These are phyloP conservation scores for Phytophthora nicotianae DNA, from an alignment of 352 stramenopile genomes.

Conservation along the genomic window DNA sequence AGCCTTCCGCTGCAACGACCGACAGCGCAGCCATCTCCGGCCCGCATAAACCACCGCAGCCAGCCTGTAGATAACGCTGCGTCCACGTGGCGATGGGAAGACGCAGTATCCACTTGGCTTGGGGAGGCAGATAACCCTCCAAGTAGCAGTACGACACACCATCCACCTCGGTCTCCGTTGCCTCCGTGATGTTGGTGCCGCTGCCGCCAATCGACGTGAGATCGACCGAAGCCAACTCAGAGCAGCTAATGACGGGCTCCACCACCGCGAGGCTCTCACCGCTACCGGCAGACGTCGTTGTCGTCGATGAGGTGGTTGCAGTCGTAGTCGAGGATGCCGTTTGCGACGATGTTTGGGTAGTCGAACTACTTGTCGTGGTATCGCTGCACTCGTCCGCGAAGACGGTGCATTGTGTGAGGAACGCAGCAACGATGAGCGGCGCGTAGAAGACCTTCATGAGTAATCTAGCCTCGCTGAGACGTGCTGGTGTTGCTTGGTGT, in stretches of 20 bases:
- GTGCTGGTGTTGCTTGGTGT: neutral
- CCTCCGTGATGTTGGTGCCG: slow-evolving; percentile 30
- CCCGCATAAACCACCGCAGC: slow-evolving; percentile 41
- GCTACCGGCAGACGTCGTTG: slow-evolving; percentile 12
- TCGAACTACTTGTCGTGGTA: slow-evolving; percentile 6
- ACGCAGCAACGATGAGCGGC: slow-evolving; percentile 2
- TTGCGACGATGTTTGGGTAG: slow-evolving; percentile 4
- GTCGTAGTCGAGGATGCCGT: neutral
- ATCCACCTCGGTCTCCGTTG: slow-evolving; percentile 27
- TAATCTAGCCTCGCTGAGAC: neutral
- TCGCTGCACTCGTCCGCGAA: slow-evolving; percentile 24
- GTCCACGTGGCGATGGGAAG: slow-evolving; percentile 44
- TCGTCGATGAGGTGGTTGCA: neutral
- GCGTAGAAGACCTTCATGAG: slow-evolving; percentile 20
- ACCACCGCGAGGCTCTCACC: slow-evolving; percentile 31
- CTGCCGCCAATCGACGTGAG: slow-evolving; percentile 25
- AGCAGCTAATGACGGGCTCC: slow-evolving; percentile 28
- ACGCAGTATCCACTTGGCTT: slow-evolving; percentile 36
- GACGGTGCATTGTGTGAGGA: slow-evolving; percentile 6
- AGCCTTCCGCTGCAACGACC: slow-evolving; percentile 27
- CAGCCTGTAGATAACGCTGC: slow-evolving; percentile 41
- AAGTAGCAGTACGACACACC: slow-evolving; percentile 40
- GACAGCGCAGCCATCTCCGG: slow-evolving; percentile 20
- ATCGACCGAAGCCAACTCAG: slow-evolving; percentile 26
- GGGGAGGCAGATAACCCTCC: slow-evolving; percentile 33